Percentiles rank a stretch among this genome's conserved stretches.
Conservation (phyloP, 768 basidiomycete genomes). For the Rhodotorula toruloides region DNA sequence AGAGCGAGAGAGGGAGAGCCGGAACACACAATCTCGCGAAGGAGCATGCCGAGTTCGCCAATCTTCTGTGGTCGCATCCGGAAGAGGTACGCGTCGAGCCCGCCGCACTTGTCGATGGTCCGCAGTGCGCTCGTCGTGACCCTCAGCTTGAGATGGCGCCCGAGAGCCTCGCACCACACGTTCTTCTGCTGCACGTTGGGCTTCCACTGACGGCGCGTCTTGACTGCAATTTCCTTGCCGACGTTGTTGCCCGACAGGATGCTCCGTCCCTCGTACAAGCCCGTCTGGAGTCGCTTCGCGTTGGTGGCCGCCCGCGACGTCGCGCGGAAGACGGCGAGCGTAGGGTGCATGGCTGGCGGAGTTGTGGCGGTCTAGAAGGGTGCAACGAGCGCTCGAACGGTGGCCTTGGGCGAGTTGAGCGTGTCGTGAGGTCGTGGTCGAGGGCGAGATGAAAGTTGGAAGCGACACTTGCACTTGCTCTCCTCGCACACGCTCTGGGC, state of each 20-base stretch:
- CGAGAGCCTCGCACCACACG: constrained; percentile 62
- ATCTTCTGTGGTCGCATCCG: constrained; percentile 40
- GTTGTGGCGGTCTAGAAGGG: not conserved
- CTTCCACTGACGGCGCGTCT: constrained; percentile 80
- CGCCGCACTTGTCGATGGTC: constrained; percentile 82
- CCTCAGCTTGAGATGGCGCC: constrained; percentile 59
- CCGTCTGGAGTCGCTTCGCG: constrained; percentile 73
- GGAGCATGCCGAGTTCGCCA: constrained; percentile 32
- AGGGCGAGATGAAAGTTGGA: not conserved
- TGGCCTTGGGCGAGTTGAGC: not conserved
- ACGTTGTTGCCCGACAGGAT: constrained; percentile 69
- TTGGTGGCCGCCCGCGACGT: constrained; percentile 55
- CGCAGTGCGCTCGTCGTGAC: constrained; percentile 69
- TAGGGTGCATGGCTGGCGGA: constrained; percentile 10
- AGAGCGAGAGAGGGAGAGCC: not conserved
- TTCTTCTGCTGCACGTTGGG: constrained; percentile 79
- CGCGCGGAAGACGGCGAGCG: constrained; percentile 16
- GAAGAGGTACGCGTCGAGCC: constrained; percentile 64
- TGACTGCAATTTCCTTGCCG: constrained; percentile 71
- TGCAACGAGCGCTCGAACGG: not conserved
- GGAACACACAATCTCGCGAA: constrained; percentile 24
- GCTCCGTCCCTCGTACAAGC: constrained; percentile 76
- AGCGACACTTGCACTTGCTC: not conserved
- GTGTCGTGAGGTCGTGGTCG: not conserved
- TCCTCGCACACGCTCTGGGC: not conserved